Conservation (phyloP, 176 grass and related monocot genomes). For the barley (Hordeum vulgare) region MorexV3_pseudomolecules_assembly NC_058524.1:566680048-566680547, state of each 20-base stretch:
- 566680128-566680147: conserved; percentile 80
- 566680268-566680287: conserved; percentile 7
- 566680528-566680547: not conserved
- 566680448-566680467: conserved; percentile 44
- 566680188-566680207: conserved; percentile 17
- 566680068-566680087: conserved; percentile 84
- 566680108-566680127: conserved; percentile 87
- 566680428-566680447: conserved; percentile 45
- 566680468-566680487: conserved; percentile 36
- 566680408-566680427: conserved; percentile 31
- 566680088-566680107: conserved; percentile 85
- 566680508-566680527: not conserved
- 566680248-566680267: conserved; percentile 15
- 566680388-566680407: conserved; percentile 12
- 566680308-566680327: conserved; percentile 55
- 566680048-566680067: conserved; percentile 91
- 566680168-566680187: conserved; percentile 7
- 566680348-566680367: conserved; percentile 37
- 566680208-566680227: conserved; percentile 49
- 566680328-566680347: conserved; percentile 76
- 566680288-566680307: conserved; percentile 36
- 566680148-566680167: conserved; percentile 37
- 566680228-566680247: conserved; percentile 15
- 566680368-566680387: conserved; percentile 12
- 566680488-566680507: conserved; percentile 3